Evolutionary conservation across 208 protist species (phyloP), one percentile per base, ranked within the genome.

Genomic region (Borovskyia barvae): DNA sequence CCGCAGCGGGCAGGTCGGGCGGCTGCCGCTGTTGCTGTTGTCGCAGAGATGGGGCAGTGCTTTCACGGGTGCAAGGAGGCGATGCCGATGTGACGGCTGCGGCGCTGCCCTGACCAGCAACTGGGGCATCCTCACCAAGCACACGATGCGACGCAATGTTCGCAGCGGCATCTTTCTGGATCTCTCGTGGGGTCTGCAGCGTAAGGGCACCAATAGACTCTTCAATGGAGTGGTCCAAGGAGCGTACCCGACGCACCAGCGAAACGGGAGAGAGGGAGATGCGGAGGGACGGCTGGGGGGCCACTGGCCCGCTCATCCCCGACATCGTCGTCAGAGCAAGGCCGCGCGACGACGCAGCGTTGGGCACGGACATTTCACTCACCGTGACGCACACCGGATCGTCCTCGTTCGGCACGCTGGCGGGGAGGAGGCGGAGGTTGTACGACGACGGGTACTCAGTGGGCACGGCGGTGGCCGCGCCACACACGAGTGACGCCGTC

Each of bases 321-420:
- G 14, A 24, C 0, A 45, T 37, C 8, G 37, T 24, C 2, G 37
- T 24, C 12, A 49, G 57, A 40, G 12, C 7, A 33, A 36, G 46
- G 46, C 33, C 57, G 1, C 53, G 53, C 53, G 47, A 26, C 29
- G 51, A 57, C 2, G 40, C 29, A 25, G 50, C 36, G 11, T 63
- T 73, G 5, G 52, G 54, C 57, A 65, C 62, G 17, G 66, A 62
- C 51, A 60, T 66, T 24, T 73, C 66, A 35, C 66, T 73, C 28
- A 73, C 66, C 9, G 66, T 61, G 56, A 39, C 59, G 37, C 45
- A 62, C 28, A 62, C 50, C 17, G 50, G 43, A 30, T 62, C 51
- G 8, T 73, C 66, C n/a, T 73, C 66, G 1, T 26, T 39, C 19
- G 51, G 56, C 11, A 53, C 36, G 35, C 49, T 72, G 8, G 14